Evolutionary conservation across 495 filamentous ascomycete genomes (phyloP).

Genomic region (Aeminium ludgeri): DNA sequence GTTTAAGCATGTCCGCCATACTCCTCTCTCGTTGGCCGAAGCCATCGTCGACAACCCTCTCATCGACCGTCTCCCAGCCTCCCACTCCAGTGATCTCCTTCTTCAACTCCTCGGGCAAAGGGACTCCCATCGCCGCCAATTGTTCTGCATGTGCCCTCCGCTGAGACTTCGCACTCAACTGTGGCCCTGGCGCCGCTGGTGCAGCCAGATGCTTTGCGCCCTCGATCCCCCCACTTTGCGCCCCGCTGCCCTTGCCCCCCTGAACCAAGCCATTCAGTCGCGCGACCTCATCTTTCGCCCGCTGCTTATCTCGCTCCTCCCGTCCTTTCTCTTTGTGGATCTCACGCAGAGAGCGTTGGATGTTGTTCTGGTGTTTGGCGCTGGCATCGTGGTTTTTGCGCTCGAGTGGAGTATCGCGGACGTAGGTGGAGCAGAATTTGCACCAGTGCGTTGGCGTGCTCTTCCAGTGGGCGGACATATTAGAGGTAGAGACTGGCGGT

Average conservation of each 20-base stretch:
- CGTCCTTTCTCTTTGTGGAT: slow-evolving; percentile 67
- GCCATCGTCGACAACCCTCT: slow-evolving; percentile 29
- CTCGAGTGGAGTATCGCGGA: slow-evolving; percentile 82
- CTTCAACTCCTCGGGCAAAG: slow-evolving; percentile 63
- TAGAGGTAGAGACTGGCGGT: not conserved
- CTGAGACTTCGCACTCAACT: slow-evolving; percentile 38
- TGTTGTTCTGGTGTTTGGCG: slow-evolving; percentile 64
- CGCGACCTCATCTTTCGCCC: slow-evolving; percentile 73
- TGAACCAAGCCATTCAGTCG: slow-evolving; percentile 63
- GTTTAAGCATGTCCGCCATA: slow-evolving; percentile 14
- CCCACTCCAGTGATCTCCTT: slow-evolving; percentile 74
- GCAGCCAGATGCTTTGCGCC: slow-evolving; percentile 6
- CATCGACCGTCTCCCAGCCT: slow-evolving; percentile 65
- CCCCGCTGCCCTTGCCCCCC: slow-evolving; percentile 9
- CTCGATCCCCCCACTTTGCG: not conserved
- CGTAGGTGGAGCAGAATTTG: slow-evolving; percentile 86
- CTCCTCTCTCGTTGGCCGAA: not conserved
- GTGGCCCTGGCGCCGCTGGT: not conserved
- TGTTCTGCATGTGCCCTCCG: slow-evolving; percentile 73
- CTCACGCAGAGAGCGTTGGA: slow-evolving; percentile 81
- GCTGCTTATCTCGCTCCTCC: slow-evolving; percentile 57
- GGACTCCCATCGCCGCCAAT: slow-evolving; percentile 72
- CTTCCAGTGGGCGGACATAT: slow-evolving; percentile 98
- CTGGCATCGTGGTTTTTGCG: slow-evolving; percentile 82
- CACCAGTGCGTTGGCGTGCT: slow-evolving; percentile 96